Percentiles rank a stretch among this genome's conserved stretches.
Conservation (phyloP, 306 rosid genomes). For the Casuarina cunninghamiana region DNA sequence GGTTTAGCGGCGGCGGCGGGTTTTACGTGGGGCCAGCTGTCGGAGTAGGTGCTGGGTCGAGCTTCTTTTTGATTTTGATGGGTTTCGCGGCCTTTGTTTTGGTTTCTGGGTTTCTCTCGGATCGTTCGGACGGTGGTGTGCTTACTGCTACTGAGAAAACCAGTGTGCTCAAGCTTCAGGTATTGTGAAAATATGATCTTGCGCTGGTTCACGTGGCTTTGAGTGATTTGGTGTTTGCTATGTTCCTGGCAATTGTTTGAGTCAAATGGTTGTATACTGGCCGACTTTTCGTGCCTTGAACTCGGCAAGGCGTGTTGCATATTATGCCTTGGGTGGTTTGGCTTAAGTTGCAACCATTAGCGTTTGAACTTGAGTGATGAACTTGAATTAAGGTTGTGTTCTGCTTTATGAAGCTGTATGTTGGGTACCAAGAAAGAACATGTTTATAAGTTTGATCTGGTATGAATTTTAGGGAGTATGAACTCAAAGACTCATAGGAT, state of each 20-base stretch:
- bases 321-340: not conserved
- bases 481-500: not conserved
- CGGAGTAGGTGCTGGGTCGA: slow-evolving; percentile 85
- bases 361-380: not conserved
- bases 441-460: not conserved
- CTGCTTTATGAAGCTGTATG: not conserved
- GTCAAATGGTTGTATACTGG: not conserved
- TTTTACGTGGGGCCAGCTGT: slow-evolving; percentile 78
- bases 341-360: not conserved
- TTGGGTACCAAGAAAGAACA: not conserved
- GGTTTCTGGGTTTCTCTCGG: slow-evolving; percentile 88
- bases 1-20: slow-evolving; percentile 65
- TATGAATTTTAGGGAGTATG: not conserved
- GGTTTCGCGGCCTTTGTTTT: slow-evolving; percentile 74
- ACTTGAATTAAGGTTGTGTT: not conserved
- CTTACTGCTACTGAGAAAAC: slow-evolving; percentile 63
- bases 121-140: slow-evolving; percentile 71
- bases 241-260: not conserved
- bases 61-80: slow-evolving; percentile 61
- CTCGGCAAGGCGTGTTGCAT: not conserved
- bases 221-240: not conserved
- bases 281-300: not conserved
- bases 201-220: not conserved
- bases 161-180: slow-evolving; percentile 85
- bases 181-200: slow-evolving; percentile 9